A percentile compares a stretch with the other conserved stretches of the same genome.
Conservation (phyloP, 2,329 filamentous ascomycete genomes). For the Chrysosporium queenslandicum region DNA sequence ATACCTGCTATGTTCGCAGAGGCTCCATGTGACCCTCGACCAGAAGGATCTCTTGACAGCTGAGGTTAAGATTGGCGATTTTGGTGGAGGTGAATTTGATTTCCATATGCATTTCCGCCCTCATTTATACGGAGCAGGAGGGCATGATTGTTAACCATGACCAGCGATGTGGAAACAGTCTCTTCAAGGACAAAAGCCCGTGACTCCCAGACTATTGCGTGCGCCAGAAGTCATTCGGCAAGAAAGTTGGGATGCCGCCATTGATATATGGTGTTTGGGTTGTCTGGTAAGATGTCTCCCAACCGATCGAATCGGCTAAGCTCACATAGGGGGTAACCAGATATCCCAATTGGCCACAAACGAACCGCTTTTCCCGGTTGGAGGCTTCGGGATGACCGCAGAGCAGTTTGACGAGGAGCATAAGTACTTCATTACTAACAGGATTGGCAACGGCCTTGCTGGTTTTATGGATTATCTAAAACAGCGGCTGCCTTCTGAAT, state of each 20-base stretch:
- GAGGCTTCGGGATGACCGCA: slow-evolving; percentile 15
- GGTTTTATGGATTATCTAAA: slow-evolving; percentile 15
- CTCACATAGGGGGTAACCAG: slow-evolving; percentile 11
- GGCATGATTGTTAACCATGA: not conserved
- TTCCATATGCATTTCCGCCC: not conserved
- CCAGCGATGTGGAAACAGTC: slow-evolving; percentile 9
- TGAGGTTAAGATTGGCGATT: slow-evolving; percentile 19
- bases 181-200: slow-evolving; percentile 12
- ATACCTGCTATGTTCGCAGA: slow-evolving; percentile 20
- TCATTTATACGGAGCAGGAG: slow-evolving; percentile 2
- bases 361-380: slow-evolving; percentile 17
- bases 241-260: slow-evolving; percentile 14
- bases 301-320: slow-evolving; percentile 3
- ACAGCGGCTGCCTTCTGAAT: slow-evolving; percentile 16
- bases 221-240: slow-evolving; percentile 19
- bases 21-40: slow-evolving; percentile 16
- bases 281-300: slow-evolving; percentile 19
- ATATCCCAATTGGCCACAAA: slow-evolving; percentile 21
- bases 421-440: slow-evolving; percentile 8
- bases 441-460: slow-evolving; percentile 9
- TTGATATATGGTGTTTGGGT: slow-evolving; percentile 21
- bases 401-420: slow-evolving; percentile 15
- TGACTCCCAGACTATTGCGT: slow-evolving; percentile 17
- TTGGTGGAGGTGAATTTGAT: slow-evolving; percentile 20
- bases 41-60: slow-evolving; percentile 14